Evolutionary conservation across 176 grass and related monocot species (phyloP), one percentile per base, ranked within the genome.

Genomic region (Phoenix roebelenii): DNA sequence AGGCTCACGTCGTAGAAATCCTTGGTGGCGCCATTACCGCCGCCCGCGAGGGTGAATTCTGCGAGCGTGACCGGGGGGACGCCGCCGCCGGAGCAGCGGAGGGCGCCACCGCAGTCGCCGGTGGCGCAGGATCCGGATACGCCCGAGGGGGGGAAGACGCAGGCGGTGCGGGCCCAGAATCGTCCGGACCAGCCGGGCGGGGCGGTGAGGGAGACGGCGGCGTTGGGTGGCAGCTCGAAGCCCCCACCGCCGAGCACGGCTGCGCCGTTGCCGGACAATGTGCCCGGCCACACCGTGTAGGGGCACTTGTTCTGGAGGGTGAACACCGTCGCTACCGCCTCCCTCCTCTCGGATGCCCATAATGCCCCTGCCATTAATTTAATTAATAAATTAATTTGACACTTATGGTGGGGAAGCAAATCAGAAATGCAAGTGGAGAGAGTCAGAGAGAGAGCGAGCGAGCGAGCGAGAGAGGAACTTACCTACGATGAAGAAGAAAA

Each of bases 111-210:
- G 19, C 60, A 63, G n/a, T 63, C 60, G n/a, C 35, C 60, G 0
- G 60, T 63, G 60, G 60, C 39, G 32, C 60, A 63, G 60, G 32
- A 15, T 10, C 35, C 60, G 35, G 15, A 15, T 18, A 19, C 3
- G 12, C 35, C 44, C 19, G 60, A 63, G 18, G 60, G 12, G 10
- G 35, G 35, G 39, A 50, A 50, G 39, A 63, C 18, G 35, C 60
- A 63, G n/a, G 35, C 35, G 0, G 60, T 63, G 19, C 60, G 60
- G 18, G 60, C 60, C 60, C 60, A 63, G 60, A 63, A 63, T 20
- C 60, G 60, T 1, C 60, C 60, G 60, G 60, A 63, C 60, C 60
- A 63, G 32, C 35, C 32, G 4, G 60, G 60, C 4, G 60, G 60
- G 5, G 60, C 35, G 5, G 15, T 20, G 32, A 63, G 44, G 32